These are phyloP conservation scores for Dipteronia sinensis DNA, from an alignment of 345 rosid genomes.

Conservation along the genomic window DNA sequence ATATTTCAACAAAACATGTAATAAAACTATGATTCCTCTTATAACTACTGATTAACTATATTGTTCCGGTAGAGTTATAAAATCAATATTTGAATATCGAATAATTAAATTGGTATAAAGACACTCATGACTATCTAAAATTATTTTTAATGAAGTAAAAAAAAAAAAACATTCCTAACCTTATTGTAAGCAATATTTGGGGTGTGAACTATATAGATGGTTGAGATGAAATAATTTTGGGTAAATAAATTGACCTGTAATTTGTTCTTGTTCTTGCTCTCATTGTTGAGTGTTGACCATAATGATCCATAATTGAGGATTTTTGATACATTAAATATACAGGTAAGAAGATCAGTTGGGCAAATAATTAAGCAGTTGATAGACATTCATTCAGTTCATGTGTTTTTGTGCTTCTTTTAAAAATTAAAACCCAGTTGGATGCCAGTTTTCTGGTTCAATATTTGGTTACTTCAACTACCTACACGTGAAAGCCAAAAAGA, in stretches of 20 bases:
- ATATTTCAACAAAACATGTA: too few relatives aligned
- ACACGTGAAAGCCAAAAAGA: conserved; percentile 10
- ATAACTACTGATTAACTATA: too few relatives aligned
- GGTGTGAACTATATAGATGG: too few relatives aligned
- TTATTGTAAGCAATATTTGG: too few relatives aligned
- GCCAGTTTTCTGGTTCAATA: neutral
- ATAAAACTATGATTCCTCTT: too few relatives aligned
- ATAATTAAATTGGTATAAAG: too few relatives aligned
- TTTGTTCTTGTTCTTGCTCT: neutral
- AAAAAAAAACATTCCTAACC: too few relatives aligned
- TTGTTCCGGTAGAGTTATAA: too few relatives aligned
- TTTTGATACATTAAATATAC: neutral
- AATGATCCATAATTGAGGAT: neutral
- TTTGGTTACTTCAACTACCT: neutral
- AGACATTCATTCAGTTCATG: neutral
- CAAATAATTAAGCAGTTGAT: neutral
- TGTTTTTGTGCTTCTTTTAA: neutral
- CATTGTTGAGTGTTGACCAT: neutral
- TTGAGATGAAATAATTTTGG: neutral
- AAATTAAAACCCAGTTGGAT: neutral
- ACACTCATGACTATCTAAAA: too few relatives aligned
- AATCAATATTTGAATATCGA: too few relatives aligned
- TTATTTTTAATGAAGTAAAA: too few relatives aligned
- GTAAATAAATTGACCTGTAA: neutral
- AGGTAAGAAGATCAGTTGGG: neutral